Conservation (phyloP, 371 early-diverging fungal species). For the Umbelopsis sp. region DNA sequence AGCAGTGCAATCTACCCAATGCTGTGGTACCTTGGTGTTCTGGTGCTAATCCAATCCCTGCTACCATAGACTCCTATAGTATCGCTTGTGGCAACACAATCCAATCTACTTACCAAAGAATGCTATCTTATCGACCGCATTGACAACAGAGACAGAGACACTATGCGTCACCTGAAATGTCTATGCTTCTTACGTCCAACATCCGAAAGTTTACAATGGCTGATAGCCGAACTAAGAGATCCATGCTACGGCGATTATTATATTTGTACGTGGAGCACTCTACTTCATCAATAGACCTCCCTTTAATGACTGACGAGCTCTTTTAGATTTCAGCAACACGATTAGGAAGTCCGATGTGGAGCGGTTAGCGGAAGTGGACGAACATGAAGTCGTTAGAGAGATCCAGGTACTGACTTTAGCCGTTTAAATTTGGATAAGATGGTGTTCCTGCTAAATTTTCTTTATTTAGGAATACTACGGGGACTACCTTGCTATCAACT, state of each 20-base stretch:
- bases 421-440: background rate
- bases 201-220: constrained; percentile 75
- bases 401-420: constrained; percentile 68
- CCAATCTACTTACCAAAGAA: constrained; percentile 85
- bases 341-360: constrained; percentile 89
- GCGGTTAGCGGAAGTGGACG: constrained; percentile 93
- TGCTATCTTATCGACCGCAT: constrained; percentile 93
- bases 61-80: constrained; percentile 83
- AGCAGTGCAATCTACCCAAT: background rate
- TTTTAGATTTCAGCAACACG: constrained; percentile 86
- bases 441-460: background rate
- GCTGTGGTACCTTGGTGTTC: background rate
- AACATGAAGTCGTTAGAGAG: constrained; percentile 91
- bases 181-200: constrained; percentile 91
- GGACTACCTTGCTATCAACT: constrained; percentile 87
- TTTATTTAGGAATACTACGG: constrained; percentile 82
- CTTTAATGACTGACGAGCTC: constrained; percentile 4
- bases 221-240: constrained; percentile 88
- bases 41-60: background rate
- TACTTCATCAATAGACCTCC: background rate
- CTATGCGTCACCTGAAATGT: constrained; percentile 93
- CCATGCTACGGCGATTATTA: constrained; percentile 95
- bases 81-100: constrained; percentile 91
- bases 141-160: constrained; percentile 83
- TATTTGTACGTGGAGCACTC: constrained; percentile 63